Conservation (phyloP, 2,329 filamentous ascomycete genomes). For the Tothia fuscella region DNA sequence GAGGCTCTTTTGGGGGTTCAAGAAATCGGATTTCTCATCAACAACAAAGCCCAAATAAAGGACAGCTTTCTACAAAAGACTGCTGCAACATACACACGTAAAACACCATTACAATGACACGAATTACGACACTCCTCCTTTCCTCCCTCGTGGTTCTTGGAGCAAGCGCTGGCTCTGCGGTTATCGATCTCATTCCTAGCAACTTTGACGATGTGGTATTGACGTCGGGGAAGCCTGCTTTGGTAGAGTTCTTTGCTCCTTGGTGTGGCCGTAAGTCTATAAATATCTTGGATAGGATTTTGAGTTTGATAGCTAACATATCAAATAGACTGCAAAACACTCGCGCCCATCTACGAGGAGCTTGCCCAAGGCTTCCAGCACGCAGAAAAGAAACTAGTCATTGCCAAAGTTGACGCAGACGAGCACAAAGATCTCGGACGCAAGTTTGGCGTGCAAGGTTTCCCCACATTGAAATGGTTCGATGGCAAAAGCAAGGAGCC, state of each 20-base stretch:
- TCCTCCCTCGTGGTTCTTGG: constrained; percentile 3
- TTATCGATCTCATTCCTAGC: constrained; percentile 74
- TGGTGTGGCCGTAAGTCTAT: constrained; percentile 64
- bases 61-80: too few relatives aligned
- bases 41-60: too few relatives aligned
- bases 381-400: constrained; percentile 63
- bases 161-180: constrained; percentile 55
- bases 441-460: constrained; percentile 81
- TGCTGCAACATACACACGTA: too few relatives aligned
- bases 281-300: neutral
- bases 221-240: constrained; percentile 83
- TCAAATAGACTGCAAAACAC: constrained; percentile 72
- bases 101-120: neutral
- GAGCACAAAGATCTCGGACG: constrained; percentile 73
- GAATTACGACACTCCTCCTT: neutral
- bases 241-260: constrained; percentile 96
- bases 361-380: constrained; percentile 63
- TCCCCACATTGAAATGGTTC: constrained; percentile 96
- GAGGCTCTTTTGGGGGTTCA: too few relatives aligned
- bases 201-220: constrained; percentile 91
- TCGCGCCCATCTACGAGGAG: constrained; percentile 91
- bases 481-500: constrained; percentile 86
- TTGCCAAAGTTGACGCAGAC: constrained; percentile 95
- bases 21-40: too few relatives aligned
- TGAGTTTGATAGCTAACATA: neutral